A percentile compares a stretch with the other conserved stretches of the same genome.
Evolutionary conservation across 2,329 filamentous ascomycete species (phyloP).

Genomic region (Cladobotryum mycophilum): DNA sequence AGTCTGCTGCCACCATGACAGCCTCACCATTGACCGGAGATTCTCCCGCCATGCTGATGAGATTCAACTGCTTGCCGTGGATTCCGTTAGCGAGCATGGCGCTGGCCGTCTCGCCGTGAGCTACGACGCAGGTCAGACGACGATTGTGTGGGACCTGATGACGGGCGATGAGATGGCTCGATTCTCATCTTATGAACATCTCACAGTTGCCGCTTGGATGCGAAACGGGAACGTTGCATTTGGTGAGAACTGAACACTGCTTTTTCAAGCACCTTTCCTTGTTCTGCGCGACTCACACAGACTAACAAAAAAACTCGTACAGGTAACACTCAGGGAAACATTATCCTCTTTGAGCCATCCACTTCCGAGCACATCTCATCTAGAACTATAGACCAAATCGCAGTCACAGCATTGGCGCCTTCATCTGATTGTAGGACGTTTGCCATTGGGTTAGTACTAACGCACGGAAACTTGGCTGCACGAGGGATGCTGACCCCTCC

Average conservation of each 20-base stretch:
- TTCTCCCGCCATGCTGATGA: slow-evolving; percentile 82
- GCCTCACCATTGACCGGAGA: slow-evolving; percentile 76
- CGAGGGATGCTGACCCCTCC: not conserved
- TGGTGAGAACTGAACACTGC: slow-evolving; percentile 51
- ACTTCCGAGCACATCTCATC: slow-evolving; percentile 90
- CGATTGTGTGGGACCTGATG: slow-evolving; percentile 94
- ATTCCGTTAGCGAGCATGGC: slow-evolving; percentile 83
- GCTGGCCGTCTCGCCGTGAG: slow-evolving; percentile 83
- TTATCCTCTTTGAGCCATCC: slow-evolving; percentile 89
- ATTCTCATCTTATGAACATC: slow-evolving; percentile 86
- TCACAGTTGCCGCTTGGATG: slow-evolving; percentile 90
- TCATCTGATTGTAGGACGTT: slow-evolving; percentile 87
- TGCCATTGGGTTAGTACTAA: slow-evolving; percentile 68
- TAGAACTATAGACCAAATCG: slow-evolving; percentile 83
- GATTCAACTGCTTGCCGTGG: slow-evolving; percentile 76
- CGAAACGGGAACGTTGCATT: slow-evolving; percentile 94
- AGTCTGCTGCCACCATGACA: slow-evolving; percentile 88
- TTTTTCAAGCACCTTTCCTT: not conserved
- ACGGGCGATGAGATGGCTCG: slow-evolving; percentile 84
- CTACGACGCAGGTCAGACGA: slow-evolving; percentile 84
- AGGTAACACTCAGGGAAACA: slow-evolving; percentile 90
- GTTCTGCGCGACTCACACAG: not conserved
- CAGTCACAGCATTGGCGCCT: slow-evolving; percentile 88
- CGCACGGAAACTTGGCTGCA: not conserved
- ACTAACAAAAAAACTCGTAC: slow-evolving; percentile 17